Evolutionary conservation across 1,284 basidiomycete genomes (phyloP).

Genomic region (Lentinus polychrous): DNA sequence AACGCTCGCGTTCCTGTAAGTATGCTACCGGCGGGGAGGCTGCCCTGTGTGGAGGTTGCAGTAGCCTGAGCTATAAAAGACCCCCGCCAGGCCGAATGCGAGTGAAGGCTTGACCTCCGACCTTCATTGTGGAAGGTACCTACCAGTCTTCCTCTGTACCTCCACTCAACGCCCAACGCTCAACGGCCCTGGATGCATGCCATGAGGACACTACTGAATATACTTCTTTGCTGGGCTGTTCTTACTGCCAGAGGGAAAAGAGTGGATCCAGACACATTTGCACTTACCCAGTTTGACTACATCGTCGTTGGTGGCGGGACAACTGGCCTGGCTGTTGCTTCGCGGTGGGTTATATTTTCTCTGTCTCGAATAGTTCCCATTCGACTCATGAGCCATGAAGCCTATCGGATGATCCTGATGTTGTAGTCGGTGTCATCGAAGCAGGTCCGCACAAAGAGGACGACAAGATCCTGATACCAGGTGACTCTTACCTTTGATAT

Average conservation of each 20-base stretch:
- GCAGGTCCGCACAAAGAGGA: slow-evolving; percentile 3
- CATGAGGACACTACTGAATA: too few species aligned
- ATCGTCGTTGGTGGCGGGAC: slow-evolving; percentile 7
- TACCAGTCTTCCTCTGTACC: too few species aligned
- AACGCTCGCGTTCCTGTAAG: too few species aligned
- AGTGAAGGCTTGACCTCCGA: too few species aligned
- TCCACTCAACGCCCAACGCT: too few species aligned
- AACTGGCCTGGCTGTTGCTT: slow-evolving; percentile 4
- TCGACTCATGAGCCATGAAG: background rate
- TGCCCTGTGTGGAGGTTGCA: too few species aligned
- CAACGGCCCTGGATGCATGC: too few species aligned
- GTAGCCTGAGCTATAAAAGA: too few species aligned
- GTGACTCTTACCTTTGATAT: background rate
- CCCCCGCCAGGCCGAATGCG: too few species aligned
- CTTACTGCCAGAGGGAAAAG: background rate
- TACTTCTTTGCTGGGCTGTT: too few species aligned
- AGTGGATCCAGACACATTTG: background rate
- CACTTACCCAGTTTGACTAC: slow-evolving; percentile 1
- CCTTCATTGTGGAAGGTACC: too few species aligned
- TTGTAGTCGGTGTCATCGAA: slow-evolving; percentile 5
- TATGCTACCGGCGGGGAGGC: too few species aligned
- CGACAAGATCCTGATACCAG: slow-evolving; percentile 3
- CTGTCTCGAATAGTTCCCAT: background rate
- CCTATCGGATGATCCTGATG: slow-evolving; percentile 5
- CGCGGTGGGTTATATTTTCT: slow-evolving; percentile 1